Base-by-base conservation (phyloP, 2,329 filamentous ascomycete species). In the Aspergillus thermomutatus region DNA sequence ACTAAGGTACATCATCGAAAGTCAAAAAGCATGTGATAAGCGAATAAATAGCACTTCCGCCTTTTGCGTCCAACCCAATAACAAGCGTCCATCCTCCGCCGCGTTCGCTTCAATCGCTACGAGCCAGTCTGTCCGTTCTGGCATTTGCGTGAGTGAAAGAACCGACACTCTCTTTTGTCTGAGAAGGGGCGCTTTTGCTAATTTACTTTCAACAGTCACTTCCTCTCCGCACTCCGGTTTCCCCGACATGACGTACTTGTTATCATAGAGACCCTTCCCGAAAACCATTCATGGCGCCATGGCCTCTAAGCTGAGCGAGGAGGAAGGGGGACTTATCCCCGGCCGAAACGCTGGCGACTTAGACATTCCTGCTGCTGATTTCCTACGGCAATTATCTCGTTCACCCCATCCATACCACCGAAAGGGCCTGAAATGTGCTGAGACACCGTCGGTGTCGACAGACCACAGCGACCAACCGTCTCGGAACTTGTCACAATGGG, bases 321-420 rank as follows among this genome's bases (percentile, higher is more conserved):
- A 69, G 56, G 70, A 72, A 60, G 63, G 68, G 41, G 61, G 59
- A 57, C 59, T 60, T 55, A 52, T 60, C 59, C 50, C 57, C 54
- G 52, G 62, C 55, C 64, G 54, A 47, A 66, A 53, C 55, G 65
- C 59, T 54, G 57, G 59, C 50, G 55, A 61, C 9, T 56, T 61
- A 34, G 65, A 66, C 31, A 37, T 60, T 9, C 58, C 62, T 46
- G 49, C 60, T 28, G 45, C 54, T 4, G 63, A 70, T 31, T 50
- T 67, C 53, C 66, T 85, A 65, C 79, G 81, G 66, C 71, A 77
- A 49, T 78, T 83, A 59, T 82, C 81, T 53, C 83, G 87, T 64
- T 87, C 86, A 46, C 87, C 87, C 49, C 85, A 89, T 69, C 87
- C 87, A 1, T 89, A 89, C 65, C 83, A 85, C 66, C 84, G 81